Evolutionary conservation across 2,329 filamentous ascomycete genomes (phyloP), one percentile per base, ranked within the genome.

Genomic region (Blastomyces parvus): DNA sequence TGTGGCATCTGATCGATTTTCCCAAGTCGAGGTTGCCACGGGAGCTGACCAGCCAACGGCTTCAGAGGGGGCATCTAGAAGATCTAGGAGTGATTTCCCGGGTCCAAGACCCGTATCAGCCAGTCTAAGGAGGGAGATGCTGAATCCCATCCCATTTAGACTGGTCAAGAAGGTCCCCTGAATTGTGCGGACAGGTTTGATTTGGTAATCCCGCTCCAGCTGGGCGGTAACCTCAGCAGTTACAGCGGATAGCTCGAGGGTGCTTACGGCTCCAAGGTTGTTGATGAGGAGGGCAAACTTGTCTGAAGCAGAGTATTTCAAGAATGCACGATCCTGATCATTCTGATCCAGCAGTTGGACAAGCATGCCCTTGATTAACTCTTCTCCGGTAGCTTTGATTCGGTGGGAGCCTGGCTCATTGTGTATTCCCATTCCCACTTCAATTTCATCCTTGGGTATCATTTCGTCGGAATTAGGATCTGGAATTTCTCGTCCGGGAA

Each of bases 351-450:
- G 76, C 64, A 88, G 79, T 69, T 89, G 85, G 53, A 78, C 78
- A 19, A 90, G 78, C 85, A 90, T 88, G 13, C 79, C 83, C 69
- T 82, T 80, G 30, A 85, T 75, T 50, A 85, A 72, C 44, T 80
- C 76, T 0, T 78, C 74, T 11, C 85, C 72, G 17, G 77, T 73
- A n/a, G 79, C 77, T 65, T 79, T 79, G 25, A 81, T 74, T 50
- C 81, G 77, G 66, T 79, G 80, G 52, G 80, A 84, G 44, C 83
- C 83, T 25, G 83, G 79, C 69, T 86, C 84, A 67, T 88, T 88
- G 72, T 89, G 86, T 67, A 89, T 89, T 9, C 87, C 87, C 87
- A 89, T 89, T 1, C 87, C 87, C 66, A 88, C 80, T 74, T 89
- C 86, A 27, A 87, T 80, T 69, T 88, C 84, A 25, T 81, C 81